phyloP scores from a whole-genome alignment of 306 rosid genomes.

The Pterocarpus macrocarpus region DNA sequence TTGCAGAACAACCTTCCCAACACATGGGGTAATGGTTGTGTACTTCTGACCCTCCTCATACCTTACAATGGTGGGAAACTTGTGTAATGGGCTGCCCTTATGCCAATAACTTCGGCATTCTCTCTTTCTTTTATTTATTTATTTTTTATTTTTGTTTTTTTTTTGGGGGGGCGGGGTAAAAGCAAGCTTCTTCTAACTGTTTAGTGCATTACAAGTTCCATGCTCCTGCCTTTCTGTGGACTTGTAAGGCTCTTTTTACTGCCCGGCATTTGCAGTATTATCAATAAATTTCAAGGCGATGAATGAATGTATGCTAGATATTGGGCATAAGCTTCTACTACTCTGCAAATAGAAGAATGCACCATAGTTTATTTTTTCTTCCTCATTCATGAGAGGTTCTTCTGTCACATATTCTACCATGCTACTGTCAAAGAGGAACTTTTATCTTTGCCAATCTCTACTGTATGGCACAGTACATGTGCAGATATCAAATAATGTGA shows the following conservation, averaged over 20 bases:
- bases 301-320: neutral
- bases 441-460: slow-evolving; percentile 24
- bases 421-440: too few species aligned
- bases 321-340: neutral
- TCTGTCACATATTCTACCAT: slow-evolving; percentile 1
- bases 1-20: too few species aligned
- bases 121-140: neutral
- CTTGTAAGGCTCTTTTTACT: slow-evolving; percentile 17
- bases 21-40: neutral
- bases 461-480: slow-evolving; percentile 30
- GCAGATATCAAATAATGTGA: slow-evolving; percentile 82
- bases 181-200: neutral
- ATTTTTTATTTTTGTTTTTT: too few species aligned
- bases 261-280: slow-evolving; percentile 23
- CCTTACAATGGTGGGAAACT: slow-evolving; percentile 3
- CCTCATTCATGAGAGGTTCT: slow-evolving; percentile 8
- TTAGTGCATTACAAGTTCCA: neutral
- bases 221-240: slow-evolving; percentile 21
- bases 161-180: neutral
- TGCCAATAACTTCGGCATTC: slow-evolving; percentile 14
- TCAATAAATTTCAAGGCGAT: neutral
- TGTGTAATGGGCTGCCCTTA: neutral
- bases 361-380: neutral
- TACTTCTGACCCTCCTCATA: slow-evolving; percentile 2
- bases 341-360: slow-evolving; percentile 11